Evolutionary conservation across 2,329 filamentous ascomycete species (phyloP), one percentile per base, ranked within the genome.

Genomic region (Colletotrichum coccodes): DNA sequence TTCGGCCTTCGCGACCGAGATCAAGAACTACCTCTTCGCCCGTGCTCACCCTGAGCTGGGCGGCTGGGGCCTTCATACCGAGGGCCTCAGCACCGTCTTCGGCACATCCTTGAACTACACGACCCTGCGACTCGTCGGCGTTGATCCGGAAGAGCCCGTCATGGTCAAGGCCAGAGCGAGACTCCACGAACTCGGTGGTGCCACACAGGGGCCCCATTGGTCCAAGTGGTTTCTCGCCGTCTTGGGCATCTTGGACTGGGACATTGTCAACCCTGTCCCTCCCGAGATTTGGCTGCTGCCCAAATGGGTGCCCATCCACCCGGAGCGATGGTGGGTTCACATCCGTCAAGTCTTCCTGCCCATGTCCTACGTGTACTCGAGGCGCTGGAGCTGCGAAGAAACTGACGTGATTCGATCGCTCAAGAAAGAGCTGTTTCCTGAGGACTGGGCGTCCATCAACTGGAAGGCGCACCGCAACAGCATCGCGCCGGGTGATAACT

Each of bases 261-360:
- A 97, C 63, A 90, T 96, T 68, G 95, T 98, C 73, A 99, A 98
- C 75, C 96, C 96, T 0, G 90, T 96, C 2, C 96, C 96, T 1
- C 93, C 96, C 0, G 96, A 99, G 82, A 79, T 98, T 50, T 99
- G 96, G 96, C 85, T 97, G 46, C 82, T 98, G 4, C 95, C 95
- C 0, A 93, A 97, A 78, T 97, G 94, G 94, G 87, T 94, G 3
- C 95, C 95, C 1, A 87, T 97, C 76, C 90, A 94, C 6, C 95
- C 95, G 0, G 97, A 94, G 94, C 86, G 94, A 72, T 98, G 95
- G 95, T 98, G 95, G 95, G 93, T 98, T 75, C 96, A 99, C 75
- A 98, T 98, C 80, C 94, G 96, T n/a, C 90, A 93, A 80, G 95
- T 99, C n/a, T 97, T 95, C 75, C 79, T 97, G 56, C 92, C 95